These are phyloP conservation scores for Millerozyma miso DNA, from an alignment of 805 yeast species.

Conservation along the genomic window DNA sequence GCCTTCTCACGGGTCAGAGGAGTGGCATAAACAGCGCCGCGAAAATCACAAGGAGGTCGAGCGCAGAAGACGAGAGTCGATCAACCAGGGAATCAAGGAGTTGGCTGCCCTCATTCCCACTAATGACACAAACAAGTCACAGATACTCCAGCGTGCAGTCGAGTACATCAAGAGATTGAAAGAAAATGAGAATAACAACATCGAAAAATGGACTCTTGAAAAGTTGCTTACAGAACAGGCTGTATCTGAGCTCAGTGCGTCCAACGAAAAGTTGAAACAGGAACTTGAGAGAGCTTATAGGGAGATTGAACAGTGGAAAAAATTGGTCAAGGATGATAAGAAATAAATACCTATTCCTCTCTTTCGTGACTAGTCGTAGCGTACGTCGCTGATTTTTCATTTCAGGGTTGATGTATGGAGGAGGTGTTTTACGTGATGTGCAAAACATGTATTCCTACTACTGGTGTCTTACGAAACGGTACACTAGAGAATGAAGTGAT, in stretches of 20 bases:
- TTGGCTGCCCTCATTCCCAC: slow-evolving; percentile 76
- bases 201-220: slow-evolving; percentile 94
- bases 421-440: slow-evolving; percentile 1
- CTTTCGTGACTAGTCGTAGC: not conserved
- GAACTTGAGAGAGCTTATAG: slow-evolving; percentile 91
- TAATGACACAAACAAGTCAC: slow-evolving; percentile 85
- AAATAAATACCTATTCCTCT: slow-evolving; percentile 5
- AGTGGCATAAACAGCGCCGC: slow-evolving; percentile 78
- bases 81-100: slow-evolving; percentile 81
- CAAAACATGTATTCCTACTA: too few species aligned
- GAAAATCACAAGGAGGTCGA: slow-evolving; percentile 96
- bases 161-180: slow-evolving; percentile 87
- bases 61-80: slow-evolving; percentile 84
- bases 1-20: slow-evolving; percentile 72
- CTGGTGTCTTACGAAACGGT: too few species aligned
- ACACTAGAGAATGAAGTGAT: too few species aligned
- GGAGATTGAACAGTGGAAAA: slow-evolving; percentile 83
- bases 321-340: slow-evolving; percentile 29
- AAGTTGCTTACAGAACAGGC: slow-evolving; percentile 90
- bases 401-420: not conserved
- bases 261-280: slow-evolving; percentile 81
- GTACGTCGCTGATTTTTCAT: not conserved
- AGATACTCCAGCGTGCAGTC: slow-evolving; percentile 80
- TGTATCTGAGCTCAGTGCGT: slow-evolving; percentile 74
- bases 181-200: slow-evolving; percentile 82